phyloP scores from a whole-genome alignment of 2,329 filamentous ascomycete genomes.

The Fusarium armeniacum region DNA sequence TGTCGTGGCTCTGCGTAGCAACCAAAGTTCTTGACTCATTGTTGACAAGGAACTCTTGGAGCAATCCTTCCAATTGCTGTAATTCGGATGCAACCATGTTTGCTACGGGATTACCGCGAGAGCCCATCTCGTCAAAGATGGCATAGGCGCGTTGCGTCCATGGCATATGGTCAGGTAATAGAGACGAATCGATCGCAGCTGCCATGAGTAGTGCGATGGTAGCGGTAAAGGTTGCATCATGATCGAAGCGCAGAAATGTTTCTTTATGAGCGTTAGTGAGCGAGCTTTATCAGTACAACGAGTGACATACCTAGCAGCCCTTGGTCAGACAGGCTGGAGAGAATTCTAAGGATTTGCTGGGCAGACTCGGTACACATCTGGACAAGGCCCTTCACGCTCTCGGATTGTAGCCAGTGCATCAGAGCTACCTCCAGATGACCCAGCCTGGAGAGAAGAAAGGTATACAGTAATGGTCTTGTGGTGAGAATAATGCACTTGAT shows the following conservation, averaged over 20 bases:
- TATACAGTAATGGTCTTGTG: constrained; percentile 41
- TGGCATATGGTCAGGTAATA: constrained; percentile 52
- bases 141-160: constrained; percentile 59
- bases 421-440: constrained; percentile 39
- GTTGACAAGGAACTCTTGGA: constrained; percentile 16
- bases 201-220: constrained; percentile 58
- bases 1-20: neutral
- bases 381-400: constrained; percentile 31
- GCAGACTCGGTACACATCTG: constrained; percentile 33
- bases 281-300: accelerated
- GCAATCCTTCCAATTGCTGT: constrained; percentile 26
- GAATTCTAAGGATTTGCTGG: constrained; percentile 36
- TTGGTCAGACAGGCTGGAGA: constrained; percentile 36
- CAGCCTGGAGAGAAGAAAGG: constrained; percentile 38
- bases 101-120: constrained; percentile 61
- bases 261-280: constrained; percentile 1
- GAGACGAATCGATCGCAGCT: constrained; percentile 54
- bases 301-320: constrained; percentile 24
- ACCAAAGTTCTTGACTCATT: constrained; percentile 8
- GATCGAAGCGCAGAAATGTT: constrained; percentile 32
- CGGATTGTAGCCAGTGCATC: constrained; percentile 43
- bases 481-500: constrained; percentile 41
- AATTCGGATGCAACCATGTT: constrained; percentile 51
- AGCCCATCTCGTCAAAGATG: constrained; percentile 62
- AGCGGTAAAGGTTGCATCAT: constrained; percentile 47